phyloP scores from a whole-genome alignment of 371 early-diverging fungal species.

The Mortierella sp. region DNA sequence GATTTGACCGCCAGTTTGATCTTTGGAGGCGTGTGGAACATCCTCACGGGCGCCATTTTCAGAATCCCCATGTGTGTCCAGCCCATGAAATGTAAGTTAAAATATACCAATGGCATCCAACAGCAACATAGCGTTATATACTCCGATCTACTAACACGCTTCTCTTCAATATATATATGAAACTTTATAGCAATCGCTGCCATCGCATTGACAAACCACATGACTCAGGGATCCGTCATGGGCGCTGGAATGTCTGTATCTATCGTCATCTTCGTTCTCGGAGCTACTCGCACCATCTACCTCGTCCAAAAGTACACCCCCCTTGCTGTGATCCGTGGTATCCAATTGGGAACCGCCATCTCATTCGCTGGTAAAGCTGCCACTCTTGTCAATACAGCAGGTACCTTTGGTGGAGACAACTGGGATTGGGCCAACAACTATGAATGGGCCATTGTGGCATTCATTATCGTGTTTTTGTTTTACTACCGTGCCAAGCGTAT shows the following conservation, averaged over 20 bases:
- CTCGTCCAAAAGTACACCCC: conserved; percentile 82
- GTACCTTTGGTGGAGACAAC: conserved; percentile 59
- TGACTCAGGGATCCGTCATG: conserved; percentile 79
- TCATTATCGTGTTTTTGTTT: conserved; percentile 75
- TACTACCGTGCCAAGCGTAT: conserved; percentile 73
- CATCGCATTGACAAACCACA: conserved; percentile 78
- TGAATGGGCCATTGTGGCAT: conserved; percentile 76
- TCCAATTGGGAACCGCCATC: conserved; percentile 90
- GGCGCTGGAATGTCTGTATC: conserved; percentile 85
- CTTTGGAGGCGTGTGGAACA: conserved; percentile 93
- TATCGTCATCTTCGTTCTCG: conserved; percentile 75
- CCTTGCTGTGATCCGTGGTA: conserved; percentile 83
- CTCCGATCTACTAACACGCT: too few species aligned
- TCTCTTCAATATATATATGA: neutral
- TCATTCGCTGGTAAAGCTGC: conserved; percentile 82
- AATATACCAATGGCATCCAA: neutral
- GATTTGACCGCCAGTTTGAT: conserved; percentile 85
- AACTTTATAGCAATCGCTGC: conserved; percentile 81
- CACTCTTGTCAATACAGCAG: conserved; percentile 61
- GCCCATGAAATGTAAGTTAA: conserved; percentile 81
- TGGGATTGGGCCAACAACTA: conserved; percentile 85
- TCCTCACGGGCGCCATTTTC: conserved; percentile 81
- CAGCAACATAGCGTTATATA: too few species aligned
- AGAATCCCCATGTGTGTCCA: conserved; percentile 90
- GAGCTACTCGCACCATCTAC: conserved; percentile 79